Base-by-base conservation (phyloP, 768 basidiomycete species). In the Lentinula guzmanii region DNA sequence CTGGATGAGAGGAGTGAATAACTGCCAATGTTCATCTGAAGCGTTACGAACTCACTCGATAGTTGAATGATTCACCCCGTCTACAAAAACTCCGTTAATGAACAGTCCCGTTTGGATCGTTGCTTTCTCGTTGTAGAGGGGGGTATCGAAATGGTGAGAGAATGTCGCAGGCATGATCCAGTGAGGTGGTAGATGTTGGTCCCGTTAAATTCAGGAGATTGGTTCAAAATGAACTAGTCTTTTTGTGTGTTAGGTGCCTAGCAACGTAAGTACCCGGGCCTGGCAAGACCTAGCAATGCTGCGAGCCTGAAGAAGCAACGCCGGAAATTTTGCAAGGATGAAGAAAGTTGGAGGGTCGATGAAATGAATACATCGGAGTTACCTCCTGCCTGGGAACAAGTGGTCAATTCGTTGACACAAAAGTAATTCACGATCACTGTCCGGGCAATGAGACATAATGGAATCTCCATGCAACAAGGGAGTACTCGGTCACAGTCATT, bases 71-170 rank as follows among this genome's bases (percentile, higher is more conserved):
- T 79, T 72, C 8, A 75, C 71, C n/a, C 86, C 86, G 45, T 85
- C 84, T 46, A 80, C 74, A 66, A 83, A 93, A 72, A 90, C 68
- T 65, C 85, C 85, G 71, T 84, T 76, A 74, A 94, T 90, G 77
- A 83, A 93, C 64, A 91, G 70, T 42, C 91, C 90, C 4, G 89
- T 88, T 61, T 72, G 71, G 70, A 90, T 83, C 18, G 74, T 75
- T 41, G 79, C 77, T 65, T 81, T 80, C 46, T 85, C 86, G 71
- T 81, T 86, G 83, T 72, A 88, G 57, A 72, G 63, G 50, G 71
- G 74, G 1, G 78, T 81, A 59, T 86, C 67, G 68, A 85, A 88
- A 28, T 21, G 48, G 48, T 50, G 24, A 37, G 48, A 50, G 16
- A 50, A 60, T 7, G 9, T 58, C 11, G 56, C 39, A n/a, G 39